Percentiles rank a stretch among this genome's conserved stretches.
phyloP scores from a whole-genome alignment of 768 basidiomycete genomes.

The Epithele typhae region DNA sequence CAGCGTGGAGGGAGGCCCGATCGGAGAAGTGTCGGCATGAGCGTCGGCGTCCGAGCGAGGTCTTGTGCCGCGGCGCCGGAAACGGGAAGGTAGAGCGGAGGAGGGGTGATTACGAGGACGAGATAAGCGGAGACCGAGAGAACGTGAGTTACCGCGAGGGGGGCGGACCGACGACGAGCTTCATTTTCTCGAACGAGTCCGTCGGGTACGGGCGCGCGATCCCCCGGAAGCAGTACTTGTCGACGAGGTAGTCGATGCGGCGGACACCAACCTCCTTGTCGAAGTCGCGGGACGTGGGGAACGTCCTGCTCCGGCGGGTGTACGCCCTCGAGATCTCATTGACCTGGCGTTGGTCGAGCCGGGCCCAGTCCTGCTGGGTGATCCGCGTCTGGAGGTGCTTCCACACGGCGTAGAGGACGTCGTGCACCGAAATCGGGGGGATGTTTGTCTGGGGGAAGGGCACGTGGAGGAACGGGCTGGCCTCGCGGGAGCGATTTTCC shows the following conservation, averaged over 20 bases:
- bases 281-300: constrained; percentile 25
- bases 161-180: constrained; percentile 16
- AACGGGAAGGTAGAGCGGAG: background rate
- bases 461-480: constrained; percentile 16
- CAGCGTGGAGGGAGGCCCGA: too few relatives aligned
- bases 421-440: constrained; percentile 47
- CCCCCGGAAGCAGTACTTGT: constrained; percentile 33
- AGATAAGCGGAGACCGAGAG: too few relatives aligned
- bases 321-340: constrained; percentile 32
- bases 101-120: too few relatives aligned
- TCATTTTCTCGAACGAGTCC: constrained; percentile 21
- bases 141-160: background rate
- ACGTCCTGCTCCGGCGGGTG: constrained; percentile 31
- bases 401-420: constrained; percentile 51
- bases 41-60: too few relatives aligned
- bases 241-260: constrained; percentile 35
- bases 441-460: constrained; percentile 27
- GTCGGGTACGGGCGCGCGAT: constrained; percentile 24
- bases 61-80: too few relatives aligned
- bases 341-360: constrained; percentile 23
- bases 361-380: constrained; percentile 33
- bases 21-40: too few relatives aligned
- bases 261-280: constrained; percentile 37
- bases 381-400: constrained; percentile 37
- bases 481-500: constrained; percentile 11